These are phyloP conservation scores for Daedaleopsis sinensis DNA, from an alignment of 768 basidiomycete species.

Conservation along the genomic window DNA sequence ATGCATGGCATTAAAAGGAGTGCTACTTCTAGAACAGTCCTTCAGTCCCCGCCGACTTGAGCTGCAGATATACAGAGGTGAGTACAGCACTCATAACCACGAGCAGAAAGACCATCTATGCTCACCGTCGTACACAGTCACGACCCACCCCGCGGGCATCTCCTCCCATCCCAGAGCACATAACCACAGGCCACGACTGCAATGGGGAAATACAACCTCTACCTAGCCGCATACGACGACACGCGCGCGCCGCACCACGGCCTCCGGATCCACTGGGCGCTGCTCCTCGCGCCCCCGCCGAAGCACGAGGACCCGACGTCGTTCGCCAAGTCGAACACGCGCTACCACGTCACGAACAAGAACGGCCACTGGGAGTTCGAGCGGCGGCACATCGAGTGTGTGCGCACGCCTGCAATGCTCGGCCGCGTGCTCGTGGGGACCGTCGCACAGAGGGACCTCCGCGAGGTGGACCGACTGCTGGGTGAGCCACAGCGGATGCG, in stretches of 20 bases:
- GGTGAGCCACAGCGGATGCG: constrained; percentile 3
- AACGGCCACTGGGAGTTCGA: constrained; percentile 15
- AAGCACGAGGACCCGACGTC: constrained; percentile 11
- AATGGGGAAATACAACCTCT: constrained; percentile 3
- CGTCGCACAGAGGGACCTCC: constrained; percentile 3
- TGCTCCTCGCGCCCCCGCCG: constrained; percentile 12
- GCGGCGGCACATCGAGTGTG: constrained; percentile 15
- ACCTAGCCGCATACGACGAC: constrained; percentile 18
- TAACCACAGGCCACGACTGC: background rate
- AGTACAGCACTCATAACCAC: too few species aligned
- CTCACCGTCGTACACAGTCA: too few species aligned
- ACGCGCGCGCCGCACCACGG: background rate
- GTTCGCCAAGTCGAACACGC: constrained; percentile 7
- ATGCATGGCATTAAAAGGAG: too few species aligned
- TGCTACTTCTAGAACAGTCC: too few species aligned
- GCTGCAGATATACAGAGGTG: too few species aligned
- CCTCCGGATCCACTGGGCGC: constrained; percentile 17
- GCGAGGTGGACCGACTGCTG: constrained; percentile 2
- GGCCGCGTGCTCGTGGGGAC: constrained; percentile 16
- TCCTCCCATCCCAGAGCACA: too few species aligned
- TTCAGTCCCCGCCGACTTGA: too few species aligned
- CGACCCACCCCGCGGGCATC: too few species aligned
- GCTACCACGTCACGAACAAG: constrained; percentile 18
- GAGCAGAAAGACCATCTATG: too few species aligned
- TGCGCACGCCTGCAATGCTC: constrained; percentile 20